Base-by-base conservation (phyloP, 1,284 basidiomycete species). In the Mycena citricolor region DNA sequence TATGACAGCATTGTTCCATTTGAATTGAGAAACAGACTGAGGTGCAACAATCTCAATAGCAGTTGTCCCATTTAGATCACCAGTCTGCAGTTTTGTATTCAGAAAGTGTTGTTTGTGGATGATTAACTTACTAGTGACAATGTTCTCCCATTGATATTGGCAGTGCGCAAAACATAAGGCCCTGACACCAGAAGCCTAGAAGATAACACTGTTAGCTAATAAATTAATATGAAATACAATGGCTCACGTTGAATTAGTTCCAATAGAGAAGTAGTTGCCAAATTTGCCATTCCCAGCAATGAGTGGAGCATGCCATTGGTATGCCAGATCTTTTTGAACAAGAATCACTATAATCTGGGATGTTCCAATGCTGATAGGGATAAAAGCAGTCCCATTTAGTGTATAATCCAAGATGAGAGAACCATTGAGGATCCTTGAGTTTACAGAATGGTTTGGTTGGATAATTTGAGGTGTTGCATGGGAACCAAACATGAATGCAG, bases 101-200 rank as follows among this genome's bases (percentile, higher is more conserved):
- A 29, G 34, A 24, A 14, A 10, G 13, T 17, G 19, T n/a, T 14
- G n/a, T 14, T 19, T 12, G 19, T 16, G 13, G 17, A 26, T 10
- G 32, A 16, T 22, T n/a, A 32, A n/a, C n/a, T n/a, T 32, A 68
- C 68, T 58, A 77, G 48, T n/a, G 55, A 51, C 4, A 78, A 57
- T 2, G 61, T 67, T 25, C 59, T 53, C 8, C 61, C 61, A 8
- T 43, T 35, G 20, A 76, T 67, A 3, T 52, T 44, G 8, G 76
- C 76, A 17, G 61, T 68, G 5, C 76, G 69, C 4, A 78, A 62
- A 16, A 79, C 56, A 45, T 77, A 76, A 1, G 76, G 76, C 1
- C 76, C 76, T 23, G 69, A 64, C 30, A 78, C 70, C 23, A 78
- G 63, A 19, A 76, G 65, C 13, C 71, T 74, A 21, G 8, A 38